These are phyloP conservation scores for Pythium myriotylum DNA, from an alignment of 352 stramenopile genomes.

Conservation along the genomic window DNA sequence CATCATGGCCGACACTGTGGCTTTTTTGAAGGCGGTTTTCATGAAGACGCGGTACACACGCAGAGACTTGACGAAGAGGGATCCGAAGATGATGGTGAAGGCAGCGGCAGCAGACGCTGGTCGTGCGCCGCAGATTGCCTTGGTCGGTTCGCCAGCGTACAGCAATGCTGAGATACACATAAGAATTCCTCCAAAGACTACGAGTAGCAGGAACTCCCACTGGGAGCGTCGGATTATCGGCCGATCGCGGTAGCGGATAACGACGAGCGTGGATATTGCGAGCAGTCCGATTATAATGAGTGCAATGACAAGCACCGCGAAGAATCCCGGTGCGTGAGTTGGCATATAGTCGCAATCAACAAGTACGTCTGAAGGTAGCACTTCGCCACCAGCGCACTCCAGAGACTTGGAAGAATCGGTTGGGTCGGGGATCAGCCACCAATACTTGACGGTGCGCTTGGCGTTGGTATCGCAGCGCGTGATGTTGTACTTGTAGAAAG, in stretches of 20 bases:
- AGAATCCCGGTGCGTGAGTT: conserved; percentile 7
- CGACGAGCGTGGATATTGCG: conserved; percentile 22
- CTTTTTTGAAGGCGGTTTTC: conserved; percentile 30
- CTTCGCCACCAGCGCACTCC: conserved; percentile 37
- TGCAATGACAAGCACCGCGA: conserved; percentile 23
- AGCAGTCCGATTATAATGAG: conserved; percentile 15
- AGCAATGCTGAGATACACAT: conserved; percentile 29
- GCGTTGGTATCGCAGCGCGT: conserved; percentile 30
- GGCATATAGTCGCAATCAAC: conserved; percentile 44
- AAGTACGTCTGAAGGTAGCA: conserved; percentile 25
- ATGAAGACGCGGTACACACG: conserved; percentile 46
- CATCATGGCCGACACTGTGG: conserved; percentile 19
- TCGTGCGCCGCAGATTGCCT: conserved; percentile 24
- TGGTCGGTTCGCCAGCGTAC: conserved; percentile 25
- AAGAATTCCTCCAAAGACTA: conserved; percentile 32
- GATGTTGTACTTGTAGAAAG: conserved; percentile 53
- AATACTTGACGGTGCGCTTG: conserved; percentile 41
- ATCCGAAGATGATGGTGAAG: conserved; percentile 38
- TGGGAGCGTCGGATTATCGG: conserved; percentile 48
- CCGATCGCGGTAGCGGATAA: conserved; percentile 30
- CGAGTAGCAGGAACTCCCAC: conserved; percentile 34
- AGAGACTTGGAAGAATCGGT: conserved; percentile 25
- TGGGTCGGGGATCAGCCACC: conserved; percentile 40
- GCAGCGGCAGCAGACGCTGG: conserved; percentile 25
- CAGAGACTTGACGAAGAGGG: conserved; percentile 40